A percentile compares a stretch with the other conserved stretches of the same genome.
These are phyloP conservation scores for Zangia roseola DNA, from an alignment of 768 basidiomycete species.

Conservation along the genomic window DNA sequence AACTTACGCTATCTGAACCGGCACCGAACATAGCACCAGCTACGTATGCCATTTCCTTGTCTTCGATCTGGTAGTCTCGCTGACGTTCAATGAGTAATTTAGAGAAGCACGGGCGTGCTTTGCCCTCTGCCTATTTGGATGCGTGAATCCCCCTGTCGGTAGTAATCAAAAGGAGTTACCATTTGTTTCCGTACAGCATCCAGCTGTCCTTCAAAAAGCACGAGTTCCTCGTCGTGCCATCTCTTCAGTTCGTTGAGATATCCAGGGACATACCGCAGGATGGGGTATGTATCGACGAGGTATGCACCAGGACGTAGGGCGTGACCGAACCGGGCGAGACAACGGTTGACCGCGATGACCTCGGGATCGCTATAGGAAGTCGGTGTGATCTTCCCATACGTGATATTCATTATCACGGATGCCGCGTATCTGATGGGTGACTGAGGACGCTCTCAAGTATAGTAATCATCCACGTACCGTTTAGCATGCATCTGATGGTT, in stretches of 20 bases:
- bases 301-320: constrained; percentile 25
- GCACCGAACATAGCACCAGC: constrained; percentile 45
- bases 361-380: constrained; percentile 38
- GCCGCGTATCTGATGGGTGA: constrained; percentile 12
- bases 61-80: constrained; percentile 27
- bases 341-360: constrained; percentile 29
- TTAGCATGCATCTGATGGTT: constrained; percentile 34
- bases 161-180: constrained; percentile 14
- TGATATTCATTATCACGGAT: constrained; percentile 37
- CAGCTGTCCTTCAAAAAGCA: constrained; percentile 32
- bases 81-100: constrained; percentile 39
- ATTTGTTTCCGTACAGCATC: constrained; percentile 28
- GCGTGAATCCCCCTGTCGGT: no score
- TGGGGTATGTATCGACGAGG: constrained; percentile 27
- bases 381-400: constrained; percentile 40
- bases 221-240: constrained; percentile 47
- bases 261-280: constrained; percentile 23
- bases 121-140: constrained; percentile 20
- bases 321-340: constrained; percentile 25
- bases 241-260: constrained; percentile 50
- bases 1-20: constrained; percentile 39
- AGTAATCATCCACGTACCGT: constrained; percentile 19
- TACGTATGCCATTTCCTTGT: constrained; percentile 38
- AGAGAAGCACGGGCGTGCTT: constrained; percentile 32
- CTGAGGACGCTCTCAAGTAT: no score